Evolutionary conservation across 2,329 filamentous ascomycete species (phyloP).

Genomic region (Ceratocystiopsis minuta): DNA sequence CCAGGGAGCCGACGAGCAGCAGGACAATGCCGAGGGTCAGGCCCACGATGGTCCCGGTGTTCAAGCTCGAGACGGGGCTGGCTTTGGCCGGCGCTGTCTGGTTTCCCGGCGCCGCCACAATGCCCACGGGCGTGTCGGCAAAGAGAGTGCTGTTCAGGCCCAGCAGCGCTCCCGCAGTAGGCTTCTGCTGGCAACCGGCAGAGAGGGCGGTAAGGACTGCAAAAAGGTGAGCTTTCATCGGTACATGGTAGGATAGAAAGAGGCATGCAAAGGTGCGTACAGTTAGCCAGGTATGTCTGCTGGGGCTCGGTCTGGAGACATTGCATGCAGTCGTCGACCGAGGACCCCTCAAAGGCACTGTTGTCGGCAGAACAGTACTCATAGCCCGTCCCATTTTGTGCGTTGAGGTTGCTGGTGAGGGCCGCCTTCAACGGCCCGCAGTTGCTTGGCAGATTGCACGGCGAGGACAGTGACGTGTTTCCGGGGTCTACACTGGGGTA

Average conservation of each 20-base stretch:
- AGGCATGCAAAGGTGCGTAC: too few species aligned
- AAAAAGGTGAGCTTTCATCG: background rate
- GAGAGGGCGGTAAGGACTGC: conserved; percentile 29
- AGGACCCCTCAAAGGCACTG: conserved; percentile 15
- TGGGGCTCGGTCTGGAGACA: conserved; percentile 24
- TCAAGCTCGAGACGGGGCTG: conserved; percentile 15
- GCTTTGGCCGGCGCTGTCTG: conserved; percentile 11
- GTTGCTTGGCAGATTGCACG: conserved; percentile 24
- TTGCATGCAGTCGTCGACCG: conserved; percentile 20
- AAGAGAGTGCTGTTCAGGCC: conserved; percentile 27
- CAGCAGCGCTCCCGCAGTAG: conserved; percentile 19
- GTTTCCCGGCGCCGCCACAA: conserved; percentile 17
- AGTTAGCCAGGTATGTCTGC: conserved; percentile 29
- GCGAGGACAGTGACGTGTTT: conserved; percentile 21
- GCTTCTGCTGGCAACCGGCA: conserved; percentile 29
- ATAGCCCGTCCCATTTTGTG: conserved; percentile 13
- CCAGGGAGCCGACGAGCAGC: conserved; percentile 22
- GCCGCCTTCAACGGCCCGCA: conserved; percentile 24
- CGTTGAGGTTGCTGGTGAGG: conserved; percentile 15
- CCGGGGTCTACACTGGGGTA: conserved; percentile 14
- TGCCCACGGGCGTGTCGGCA: conserved; percentile 18
- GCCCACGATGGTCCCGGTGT: conserved; percentile 32
- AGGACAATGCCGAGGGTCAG: conserved; percentile 30
- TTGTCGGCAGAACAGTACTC: conserved; percentile 25
- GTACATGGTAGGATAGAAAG: background rate